These are phyloP conservation scores for Penicillium silybi DNA, from an alignment of 495 filamentous ascomycete species.

Conservation along the genomic window DNA sequence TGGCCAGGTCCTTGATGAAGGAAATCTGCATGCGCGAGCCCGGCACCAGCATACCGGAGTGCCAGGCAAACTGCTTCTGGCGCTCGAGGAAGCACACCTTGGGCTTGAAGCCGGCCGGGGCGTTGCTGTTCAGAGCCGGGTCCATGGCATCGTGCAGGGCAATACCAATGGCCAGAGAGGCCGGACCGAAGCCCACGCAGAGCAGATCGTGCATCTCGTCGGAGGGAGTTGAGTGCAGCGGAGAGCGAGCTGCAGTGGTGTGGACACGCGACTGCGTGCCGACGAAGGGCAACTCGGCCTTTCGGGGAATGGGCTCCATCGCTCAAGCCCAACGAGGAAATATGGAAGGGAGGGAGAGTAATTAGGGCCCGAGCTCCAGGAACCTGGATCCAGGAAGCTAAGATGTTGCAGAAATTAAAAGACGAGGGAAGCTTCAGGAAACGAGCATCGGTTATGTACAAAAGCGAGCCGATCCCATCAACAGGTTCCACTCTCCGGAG, in stretches of 20 bases:
- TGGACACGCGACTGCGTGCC: constrained; percentile 14
- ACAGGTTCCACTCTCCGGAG: constrained; percentile 8
- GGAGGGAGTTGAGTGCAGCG: constrained; percentile 29
- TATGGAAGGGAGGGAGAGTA: neutral
- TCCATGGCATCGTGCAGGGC: constrained; percentile 72
- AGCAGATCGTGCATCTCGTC: constrained; percentile 73
- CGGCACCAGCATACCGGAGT: constrained; percentile 90
- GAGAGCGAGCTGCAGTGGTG: constrained; percentile 9
- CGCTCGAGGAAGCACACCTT: constrained; percentile 83
- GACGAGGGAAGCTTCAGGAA: neutral
- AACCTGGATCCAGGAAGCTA: constrained; percentile 4
- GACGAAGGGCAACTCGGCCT: constrained; percentile 18
- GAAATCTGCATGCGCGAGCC: constrained; percentile 97
- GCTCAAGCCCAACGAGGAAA: neutral
- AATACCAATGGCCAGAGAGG: constrained; percentile 87
- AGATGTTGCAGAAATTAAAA: constrained; percentile 7
- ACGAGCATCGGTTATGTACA: constrained; percentile 14
- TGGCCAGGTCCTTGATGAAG: constrained; percentile 95
- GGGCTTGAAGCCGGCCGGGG: constrained; percentile 40
- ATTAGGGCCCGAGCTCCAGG: constrained; percentile 1
- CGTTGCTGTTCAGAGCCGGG: constrained; percentile 27
- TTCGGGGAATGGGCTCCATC: constrained; percentile 23
- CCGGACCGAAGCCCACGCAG: constrained; percentile 91
- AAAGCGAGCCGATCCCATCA: constrained; percentile 2
- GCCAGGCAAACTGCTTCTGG: constrained; percentile 82